phyloP scores from a whole-genome alignment of 768 basidiomycete genomes.

The Leccinum broughii region DNA sequence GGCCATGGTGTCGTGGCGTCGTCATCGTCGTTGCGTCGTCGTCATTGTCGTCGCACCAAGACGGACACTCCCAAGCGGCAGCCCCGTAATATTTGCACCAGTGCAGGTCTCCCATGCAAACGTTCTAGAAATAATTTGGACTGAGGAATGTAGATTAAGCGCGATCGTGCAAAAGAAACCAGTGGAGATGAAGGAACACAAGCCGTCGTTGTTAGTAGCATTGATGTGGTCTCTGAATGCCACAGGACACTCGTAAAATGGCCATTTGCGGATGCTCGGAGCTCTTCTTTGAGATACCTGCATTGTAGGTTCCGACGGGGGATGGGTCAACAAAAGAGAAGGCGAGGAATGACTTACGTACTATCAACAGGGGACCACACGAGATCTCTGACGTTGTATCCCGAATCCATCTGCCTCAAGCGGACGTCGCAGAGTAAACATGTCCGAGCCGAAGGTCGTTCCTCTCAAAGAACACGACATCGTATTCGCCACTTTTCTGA shows the following conservation, averaged over 20 bases:
- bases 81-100: slow-evolving; percentile 67
- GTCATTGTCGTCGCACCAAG: no score
- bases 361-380: slow-evolving; percentile 89
- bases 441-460: slow-evolving; percentile 79
- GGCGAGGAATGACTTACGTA: slow-evolving; percentile 2
- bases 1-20: no score
- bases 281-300: slow-evolving; percentile 94
- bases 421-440: slow-evolving; percentile 61
- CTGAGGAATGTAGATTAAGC: slow-evolving; percentile 33
- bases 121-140: slow-evolving; percentile 53
- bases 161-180: not conserved
- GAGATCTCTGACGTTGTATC: slow-evolving; percentile 73
- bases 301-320: not conserved
- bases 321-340: slow-evolving; percentile 7
- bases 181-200: slow-evolving; percentile 42
- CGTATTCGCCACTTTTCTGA: slow-evolving; percentile 69
- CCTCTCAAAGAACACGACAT: slow-evolving; percentile 92
- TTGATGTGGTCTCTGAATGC: slow-evolving; percentile 27
- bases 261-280: slow-evolving; percentile 41
- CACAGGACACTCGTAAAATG: no score
- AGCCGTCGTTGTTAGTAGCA: slow-evolving; percentile 63
- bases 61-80: no score
- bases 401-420: slow-evolving; percentile 46
- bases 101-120: slow-evolving; percentile 80
- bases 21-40: no score